Evolutionary conservation across 441 rosid genomes (phyloP), one percentile per base, ranked within the genome.

Genomic region (Pelargonium citronellum): DNA sequence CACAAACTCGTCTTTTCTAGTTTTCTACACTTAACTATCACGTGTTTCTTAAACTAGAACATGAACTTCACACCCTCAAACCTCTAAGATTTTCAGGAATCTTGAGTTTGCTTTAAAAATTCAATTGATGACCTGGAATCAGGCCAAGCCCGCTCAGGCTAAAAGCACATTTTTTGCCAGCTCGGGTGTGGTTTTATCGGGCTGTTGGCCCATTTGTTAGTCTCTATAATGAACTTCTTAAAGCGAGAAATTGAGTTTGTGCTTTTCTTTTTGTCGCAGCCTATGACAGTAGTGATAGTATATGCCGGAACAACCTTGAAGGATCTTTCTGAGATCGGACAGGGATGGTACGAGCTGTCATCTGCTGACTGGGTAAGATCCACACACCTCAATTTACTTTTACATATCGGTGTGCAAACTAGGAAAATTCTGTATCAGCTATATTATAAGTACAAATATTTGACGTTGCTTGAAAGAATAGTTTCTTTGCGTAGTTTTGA

Each of bases 331-430:
- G 58, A 51, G 8, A 51, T 51, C 16, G 58, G 58, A 51, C 58
- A 51, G 16, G 6, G 58, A 51, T 51, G 58, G 58, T 15, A 51
- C 8, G 58, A 51, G 5, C 19, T 51, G 13, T 51, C 58, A 4
- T 51, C 58, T 51, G 58, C 58, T 51, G 58, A 51, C 58, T 51
- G 58, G 58, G 58, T 51, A 51, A 51, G 58, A 51, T 51, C 19
- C 8, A 20, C 4, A 4, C 58, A 49, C n/a, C 15, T 10, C n/a
- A 3, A 9, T 12, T 49, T 13, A 1, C 55, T 49, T n/a, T 3
- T 34, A 34, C 39, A 34, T 34, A 4, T 34, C 6, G 39, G 39
- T 34, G 39, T 5, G 5, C 39, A 34, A 34, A 34, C 7, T 34
- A 34, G 3, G n/a, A 30, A 30, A 2, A 24, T 24, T 24, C 27